A percentile compares a stretch with the other conserved stretches of the same genome.
These are phyloP conservation scores for Prunus kanzakura DNA, from an alignment of 306 rosid species.

Conservation along the genomic window DNA sequence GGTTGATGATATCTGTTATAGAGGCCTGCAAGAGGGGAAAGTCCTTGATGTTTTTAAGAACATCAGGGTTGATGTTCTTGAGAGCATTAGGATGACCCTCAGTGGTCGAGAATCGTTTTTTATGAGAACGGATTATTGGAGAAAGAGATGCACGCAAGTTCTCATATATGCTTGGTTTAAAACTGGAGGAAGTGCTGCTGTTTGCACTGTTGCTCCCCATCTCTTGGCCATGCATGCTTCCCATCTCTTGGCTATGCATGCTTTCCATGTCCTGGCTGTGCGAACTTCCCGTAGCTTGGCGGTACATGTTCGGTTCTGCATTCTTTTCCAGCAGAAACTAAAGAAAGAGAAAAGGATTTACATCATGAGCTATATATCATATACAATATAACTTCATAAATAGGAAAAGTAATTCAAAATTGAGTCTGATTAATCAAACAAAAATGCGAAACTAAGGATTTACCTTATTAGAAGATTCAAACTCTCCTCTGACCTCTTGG, in stretches of 20 bases:
- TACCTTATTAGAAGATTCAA: slow-evolving; percentile 45
- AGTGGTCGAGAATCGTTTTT: slow-evolving; percentile 43
- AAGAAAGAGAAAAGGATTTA: neutral
- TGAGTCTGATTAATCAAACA: neutral
- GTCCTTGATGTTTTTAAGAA: slow-evolving; percentile 56
- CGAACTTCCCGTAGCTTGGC: slow-evolving; percentile 23
- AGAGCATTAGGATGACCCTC: slow-evolving; percentile 76
- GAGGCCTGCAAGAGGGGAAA: slow-evolving; percentile 58
- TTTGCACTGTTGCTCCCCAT: slow-evolving; percentile 30
- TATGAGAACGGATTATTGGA: slow-evolving; percentile 38
- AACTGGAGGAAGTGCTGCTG: slow-evolving; percentile 40
- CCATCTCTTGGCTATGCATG: slow-evolving; percentile 22
- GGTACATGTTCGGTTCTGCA: slow-evolving; percentile 17
- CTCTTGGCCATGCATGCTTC: slow-evolving; percentile 27
- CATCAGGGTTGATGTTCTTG: slow-evolving; percentile 65
- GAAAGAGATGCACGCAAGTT: slow-evolving; percentile 47
- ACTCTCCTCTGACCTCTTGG: slow-evolving; percentile 21
- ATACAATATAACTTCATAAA: neutral
- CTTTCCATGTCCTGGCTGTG: slow-evolving; percentile 30
- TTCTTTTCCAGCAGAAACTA: slow-evolving; percentile 36
- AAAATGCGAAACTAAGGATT: neutral
- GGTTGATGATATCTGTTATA: slow-evolving; percentile 47
- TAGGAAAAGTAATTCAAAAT: too few species aligned
- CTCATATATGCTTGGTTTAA: slow-evolving; percentile 24
- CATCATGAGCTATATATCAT: neutral